Evolutionary conservation across 1,139 yeast species (phyloP), one percentile per base, ranked within the genome.

Genomic region (Pneumocystis oryctolagi): DNA sequence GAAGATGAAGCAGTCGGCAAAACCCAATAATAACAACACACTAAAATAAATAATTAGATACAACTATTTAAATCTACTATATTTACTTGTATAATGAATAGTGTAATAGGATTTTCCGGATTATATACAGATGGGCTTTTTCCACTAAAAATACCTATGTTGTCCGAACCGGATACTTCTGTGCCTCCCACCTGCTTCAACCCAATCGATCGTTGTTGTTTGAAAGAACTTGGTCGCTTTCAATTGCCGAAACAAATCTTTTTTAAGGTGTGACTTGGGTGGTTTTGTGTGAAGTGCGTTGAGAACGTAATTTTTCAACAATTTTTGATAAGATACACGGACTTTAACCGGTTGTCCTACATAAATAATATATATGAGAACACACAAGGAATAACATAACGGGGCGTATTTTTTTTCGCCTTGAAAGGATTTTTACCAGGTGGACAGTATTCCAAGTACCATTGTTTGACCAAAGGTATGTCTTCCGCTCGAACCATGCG

Each of bases 181-280:
- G 28, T 47, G 12, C 31, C n/a, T 1, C 18, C 47, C 59, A 57
- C 97, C 98, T 0, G 97, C 98, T 72, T 94, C 99, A 1, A 92
- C 94, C 99, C 99, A 94, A 73, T 92, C 98, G 61, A 92, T 84
- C 0, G 89, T 80, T 0, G 98, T 92, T 70, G 87, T 86, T 70
- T 89, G 96, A 74, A 94, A 94, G 72, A 82, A 94, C 69, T 88
- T 89, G 0, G 98, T 92, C 58, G 80, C 78, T 66, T 83, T 83
- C 66, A 94, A 79, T 58, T 84, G 80, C 67, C 83, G 83, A 58
- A 92, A 73, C n/a, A 92, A 74, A 56, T 82, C 80, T 8, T 80
- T 76, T 68, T 83, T 85, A 64, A 78, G 78, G 58, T 77, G 79
- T 60, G 71, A 70, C 30, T 72, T 72, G 1, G 79, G 76, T 6